A percentile compares a stretch with the other conserved stretches of the same genome.
Conservation (phyloP, 169 alveolate species). For the Amoebophrya sp. region DNA sequence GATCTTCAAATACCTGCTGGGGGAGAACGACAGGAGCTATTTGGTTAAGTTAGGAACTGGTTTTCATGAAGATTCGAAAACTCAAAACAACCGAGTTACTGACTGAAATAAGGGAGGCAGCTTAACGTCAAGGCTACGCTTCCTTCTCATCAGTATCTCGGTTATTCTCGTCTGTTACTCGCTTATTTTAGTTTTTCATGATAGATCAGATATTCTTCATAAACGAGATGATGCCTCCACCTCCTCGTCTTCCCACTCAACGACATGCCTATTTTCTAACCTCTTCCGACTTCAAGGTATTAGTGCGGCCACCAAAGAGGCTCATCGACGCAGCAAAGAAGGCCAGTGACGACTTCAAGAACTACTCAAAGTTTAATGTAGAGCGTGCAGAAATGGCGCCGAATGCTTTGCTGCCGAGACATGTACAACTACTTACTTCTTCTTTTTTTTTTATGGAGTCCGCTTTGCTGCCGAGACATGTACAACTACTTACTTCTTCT, state of each 20-base stretch:
- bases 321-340: not conserved
- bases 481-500: not conserved
- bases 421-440: not conserved
- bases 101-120: too few species aligned
- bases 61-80: too few species aligned
- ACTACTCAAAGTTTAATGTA: not conserved
- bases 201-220: too few species aligned
- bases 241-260: too few species aligned
- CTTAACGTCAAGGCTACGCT: too few species aligned
- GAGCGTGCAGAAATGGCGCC: not conserved
- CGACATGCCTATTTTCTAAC: too few species aligned
- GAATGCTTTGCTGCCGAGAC: not conserved
- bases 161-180: too few species aligned
- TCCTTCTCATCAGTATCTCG: too few species aligned
- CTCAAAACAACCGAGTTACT: too few species aligned
- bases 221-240: too few species aligned
- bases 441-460: not conserved
- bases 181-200: too few species aligned
- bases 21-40: not conserved
- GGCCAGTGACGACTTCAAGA: constrained; percentile 7
- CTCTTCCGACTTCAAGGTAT: not conserved
- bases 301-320: constrained; percentile 9
- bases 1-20: not conserved
- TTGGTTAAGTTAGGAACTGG: too few species aligned
- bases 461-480: not conserved